These are phyloP conservation scores for Strobilomyces confusus DNA, from an alignment of 768 basidiomycete species.

Conservation along the genomic window DNA sequence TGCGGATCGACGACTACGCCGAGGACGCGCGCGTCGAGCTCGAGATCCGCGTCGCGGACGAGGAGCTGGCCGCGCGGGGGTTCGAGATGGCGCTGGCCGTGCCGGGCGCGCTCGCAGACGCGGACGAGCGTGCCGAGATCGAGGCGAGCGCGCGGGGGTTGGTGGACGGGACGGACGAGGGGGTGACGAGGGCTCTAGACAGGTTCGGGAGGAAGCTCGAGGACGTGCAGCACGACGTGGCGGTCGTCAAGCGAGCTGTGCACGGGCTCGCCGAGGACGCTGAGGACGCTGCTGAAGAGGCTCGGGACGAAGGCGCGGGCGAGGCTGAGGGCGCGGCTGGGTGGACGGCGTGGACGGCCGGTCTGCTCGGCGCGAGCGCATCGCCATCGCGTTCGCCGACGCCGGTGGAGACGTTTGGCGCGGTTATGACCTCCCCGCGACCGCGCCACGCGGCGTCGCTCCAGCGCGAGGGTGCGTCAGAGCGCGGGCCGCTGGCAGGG, in stretches of 20 bases:
- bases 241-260: conserved; percentile 55
- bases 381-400: conserved; percentile 36
- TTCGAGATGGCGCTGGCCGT: conserved; percentile 66
- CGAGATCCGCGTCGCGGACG: conserved; percentile 75
- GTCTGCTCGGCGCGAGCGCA: conserved; percentile 43
- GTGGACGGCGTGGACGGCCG: conserved; percentile 54
- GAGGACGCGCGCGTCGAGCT: conserved; percentile 82
- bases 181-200: conserved; percentile 36
- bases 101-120: conserved; percentile 39
- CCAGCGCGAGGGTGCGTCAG: conserved; percentile 5
- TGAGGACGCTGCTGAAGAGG: too few species aligned
- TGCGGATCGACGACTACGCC: conserved; percentile 65
- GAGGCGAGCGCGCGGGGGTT: conserved; percentile 47
- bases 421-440: conserved; percentile 64
- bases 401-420: conserved; percentile 61
- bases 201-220: conserved; percentile 58
- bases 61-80: conserved; percentile 58
- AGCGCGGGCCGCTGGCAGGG: conserved; percentile 35
- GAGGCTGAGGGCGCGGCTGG: background rate
- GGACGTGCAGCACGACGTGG: conserved; percentile 75
- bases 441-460: conserved; percentile 48
- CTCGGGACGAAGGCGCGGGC: background rate
- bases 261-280: conserved; percentile 39
- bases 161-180: conserved; percentile 18
- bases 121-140: conserved; percentile 34